Conservation (phyloP, 345 rosid species). For the Lumnitzera littorea region DNA sequence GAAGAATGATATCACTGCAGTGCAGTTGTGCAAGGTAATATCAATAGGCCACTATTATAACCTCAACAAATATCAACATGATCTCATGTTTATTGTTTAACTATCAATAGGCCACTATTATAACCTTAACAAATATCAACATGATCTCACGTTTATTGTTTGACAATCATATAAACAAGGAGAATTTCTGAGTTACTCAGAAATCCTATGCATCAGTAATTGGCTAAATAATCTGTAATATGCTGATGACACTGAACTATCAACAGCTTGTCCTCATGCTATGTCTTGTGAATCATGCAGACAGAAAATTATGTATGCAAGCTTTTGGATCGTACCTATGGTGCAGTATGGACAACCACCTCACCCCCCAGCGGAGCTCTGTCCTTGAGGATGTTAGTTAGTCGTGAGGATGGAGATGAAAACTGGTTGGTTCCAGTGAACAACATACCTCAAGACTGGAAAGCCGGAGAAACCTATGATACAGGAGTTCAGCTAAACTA, state of each 20-base stretch:
- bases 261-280: no score
- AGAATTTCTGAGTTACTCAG: neutral
- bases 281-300: slow-evolving; percentile 17
- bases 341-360: slow-evolving; percentile 51
- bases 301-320: slow-evolving; percentile 44
- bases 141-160: neutral
- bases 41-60: neutral
- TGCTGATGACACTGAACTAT: no score
- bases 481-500: slow-evolving; percentile 45
- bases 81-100: neutral
- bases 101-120: neutral
- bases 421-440: slow-evolving; percentile 57
- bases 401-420: slow-evolving; percentile 48
- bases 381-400: slow-evolving; percentile 55
- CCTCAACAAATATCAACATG: neutral
- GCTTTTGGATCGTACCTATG: slow-evolving; percentile 42
- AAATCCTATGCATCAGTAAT: no score
- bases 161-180: neutral
- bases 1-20: slow-evolving; percentile 54
- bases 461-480: slow-evolving; percentile 53
- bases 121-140: neutral
- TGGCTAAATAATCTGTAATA: no score
- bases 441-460: slow-evolving; percentile 54
- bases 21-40: slow-evolving; percentile 63
- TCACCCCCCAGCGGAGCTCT: slow-evolving; percentile 54